Base-by-base conservation (phyloP, 2,329 filamentous ascomycete species). In the Leptographium wingfieldii region DNA sequence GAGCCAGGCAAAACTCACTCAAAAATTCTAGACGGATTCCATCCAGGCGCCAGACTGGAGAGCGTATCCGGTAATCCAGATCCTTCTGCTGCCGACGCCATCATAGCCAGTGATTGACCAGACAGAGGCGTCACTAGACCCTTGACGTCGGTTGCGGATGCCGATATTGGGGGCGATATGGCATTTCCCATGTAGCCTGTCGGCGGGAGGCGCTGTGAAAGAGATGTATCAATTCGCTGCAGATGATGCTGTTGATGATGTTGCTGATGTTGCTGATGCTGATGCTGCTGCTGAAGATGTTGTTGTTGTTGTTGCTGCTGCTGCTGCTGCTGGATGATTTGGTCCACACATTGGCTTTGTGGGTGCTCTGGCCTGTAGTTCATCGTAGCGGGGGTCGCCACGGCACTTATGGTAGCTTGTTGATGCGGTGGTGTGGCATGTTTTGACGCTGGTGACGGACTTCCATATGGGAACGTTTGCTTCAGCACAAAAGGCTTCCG, bases 21-120 rank as follows among this genome's bases (percentile, higher is more conserved):
- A 80, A 95, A 92, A 65, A 96, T 90, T 61, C 87, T 83, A 38
- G 88, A 82, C 29, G 91, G 92, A 68, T 96, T 95, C 91, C 91
- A 96, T 60, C 80, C 75, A 29, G 80, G 78, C 31, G 29, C 46
- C 29, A 57, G 72, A 31, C 49, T 29, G 54, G 80, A 74, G 70
- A 89, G 77, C 53, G 78, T 60, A 40, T 57, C 59, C 76, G 61
- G 68, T 63, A 83, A 76, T 27, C 76, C 75, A 61, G 76, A 74
- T 22, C 48, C 75, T 67, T 77, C 76, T 70, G 85, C 81, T 60
- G 75, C 74, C 56, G 76, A 71, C 66, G 82, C 76, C 79, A 90
- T 85, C 82, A 89, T 84, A 62, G 81, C 82, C 69, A 89, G 77
- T 72, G 87, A 81, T 81, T 86, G 81, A 78, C 84, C 76, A 78